Percentiles rank a stretch among this genome's conserved stretches.
phyloP scores from a whole-genome alignment of 129 eudicot species.

The Smallanthus sonchifolius region DNA sequence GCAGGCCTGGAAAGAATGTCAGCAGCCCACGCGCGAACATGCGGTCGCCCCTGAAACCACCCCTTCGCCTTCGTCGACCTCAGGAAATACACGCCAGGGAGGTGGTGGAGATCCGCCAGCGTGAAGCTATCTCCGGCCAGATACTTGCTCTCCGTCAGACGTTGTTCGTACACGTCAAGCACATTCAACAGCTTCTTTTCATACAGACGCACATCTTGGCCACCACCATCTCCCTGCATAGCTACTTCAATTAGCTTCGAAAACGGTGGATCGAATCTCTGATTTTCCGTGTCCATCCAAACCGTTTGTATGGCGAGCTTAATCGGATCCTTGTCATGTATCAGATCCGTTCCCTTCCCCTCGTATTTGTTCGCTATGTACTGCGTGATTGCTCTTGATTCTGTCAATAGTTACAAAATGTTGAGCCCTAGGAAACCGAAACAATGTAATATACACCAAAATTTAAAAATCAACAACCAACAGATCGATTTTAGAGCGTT shows the following conservation, averaged over 20 bases:
- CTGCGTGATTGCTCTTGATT: constrained; percentile 49
- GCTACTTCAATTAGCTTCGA: constrained; percentile 22
- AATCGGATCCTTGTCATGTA: constrained; percentile 29
- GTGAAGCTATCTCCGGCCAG: constrained; percentile 47
- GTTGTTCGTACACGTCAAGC: constrained; percentile 49
- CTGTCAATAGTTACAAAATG: constrained; percentile 9
- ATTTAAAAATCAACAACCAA: neutral
- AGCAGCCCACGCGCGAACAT: constrained; percentile 47
- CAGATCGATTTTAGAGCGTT: neutral
- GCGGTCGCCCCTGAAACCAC: constrained; percentile 49
- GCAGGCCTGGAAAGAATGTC: constrained; percentile 55
- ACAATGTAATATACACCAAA: neutral
- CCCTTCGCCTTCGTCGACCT: constrained; percentile 34
- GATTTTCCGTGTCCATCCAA: constrained; percentile 32
- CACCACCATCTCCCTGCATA: constrained; percentile 5
- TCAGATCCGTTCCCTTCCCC: constrained; percentile 40
- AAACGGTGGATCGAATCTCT: constrained; percentile 24
- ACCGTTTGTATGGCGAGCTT: constrained; percentile 29
- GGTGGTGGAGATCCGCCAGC: constrained; percentile 51
- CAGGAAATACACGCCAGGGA: constrained; percentile 31
- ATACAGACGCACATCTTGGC: neutral
- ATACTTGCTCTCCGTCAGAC: constrained; percentile 37
- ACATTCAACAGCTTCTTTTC: constrained; percentile 32
- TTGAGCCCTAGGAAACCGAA: neutral
- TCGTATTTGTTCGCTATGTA: constrained; percentile 44